Percentiles rank a stretch among this genome's conserved stretches.
Evolutionary conservation across 2,329 filamentous ascomycete species (phyloP).

Genomic region (Fusarium udum): DNA sequence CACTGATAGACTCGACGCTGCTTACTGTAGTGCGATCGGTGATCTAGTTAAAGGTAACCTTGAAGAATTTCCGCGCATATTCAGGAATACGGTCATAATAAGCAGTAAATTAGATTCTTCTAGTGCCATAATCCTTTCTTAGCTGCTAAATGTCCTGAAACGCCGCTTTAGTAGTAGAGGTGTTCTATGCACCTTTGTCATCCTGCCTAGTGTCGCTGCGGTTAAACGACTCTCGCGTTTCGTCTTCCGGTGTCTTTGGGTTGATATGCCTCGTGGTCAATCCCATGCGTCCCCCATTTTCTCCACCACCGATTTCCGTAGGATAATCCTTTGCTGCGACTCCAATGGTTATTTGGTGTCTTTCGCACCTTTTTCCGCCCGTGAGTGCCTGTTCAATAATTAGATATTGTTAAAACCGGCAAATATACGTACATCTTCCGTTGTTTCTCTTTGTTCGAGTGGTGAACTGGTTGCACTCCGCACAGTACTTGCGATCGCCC

Average conservation of each 20-base stretch:
- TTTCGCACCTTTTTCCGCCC: not conserved
- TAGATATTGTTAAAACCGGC: accelerated
- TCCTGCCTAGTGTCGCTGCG: too few relatives aligned
- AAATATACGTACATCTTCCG: not conserved
- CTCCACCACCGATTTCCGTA: conserved; percentile 14
- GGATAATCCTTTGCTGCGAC: not conserved
- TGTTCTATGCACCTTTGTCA: too few relatives aligned
- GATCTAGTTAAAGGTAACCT: too few relatives aligned
- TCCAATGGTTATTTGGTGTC: conserved; percentile 10
- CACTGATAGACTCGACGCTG: too few relatives aligned
- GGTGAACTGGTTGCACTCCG: not conserved
- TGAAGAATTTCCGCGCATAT: too few relatives aligned
- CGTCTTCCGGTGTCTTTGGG: not conserved
- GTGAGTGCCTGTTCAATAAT: not conserved
- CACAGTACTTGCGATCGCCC: not conserved
- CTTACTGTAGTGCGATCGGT: too few relatives aligned
- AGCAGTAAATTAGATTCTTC: too few relatives aligned
- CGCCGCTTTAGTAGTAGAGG: too few relatives aligned
- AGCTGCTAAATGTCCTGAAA: too few relatives aligned
- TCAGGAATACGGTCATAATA: too few relatives aligned
- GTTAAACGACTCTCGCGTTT: conserved; percentile 11
- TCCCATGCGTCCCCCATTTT: conserved; percentile 2
- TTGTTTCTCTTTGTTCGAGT: not conserved
- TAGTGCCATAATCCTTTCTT: too few relatives aligned
- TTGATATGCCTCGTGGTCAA: not conserved